Evolutionary conservation across 202 grass and related monocot species (phyloP), one percentile per base, ranked within the genome.

Genomic region (Eragrostis tef): DNA sequence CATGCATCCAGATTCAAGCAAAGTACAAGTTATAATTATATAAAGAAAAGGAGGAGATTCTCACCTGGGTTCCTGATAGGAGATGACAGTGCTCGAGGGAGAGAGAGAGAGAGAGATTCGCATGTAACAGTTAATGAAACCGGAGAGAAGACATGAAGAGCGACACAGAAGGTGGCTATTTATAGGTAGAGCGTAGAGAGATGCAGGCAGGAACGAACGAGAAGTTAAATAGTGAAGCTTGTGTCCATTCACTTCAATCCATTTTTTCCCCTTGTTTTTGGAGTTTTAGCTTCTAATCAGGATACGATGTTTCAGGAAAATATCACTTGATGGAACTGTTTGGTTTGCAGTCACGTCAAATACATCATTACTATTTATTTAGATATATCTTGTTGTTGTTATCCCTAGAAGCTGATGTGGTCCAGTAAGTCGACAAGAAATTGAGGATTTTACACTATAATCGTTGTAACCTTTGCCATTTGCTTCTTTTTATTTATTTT

Each of bases 171-270:
- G 24, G 44, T 58, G 46, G 15, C 13, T 6, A 54, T 72, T 27
- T 50, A 63, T 59, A 75, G 71, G 13, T 9, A 86, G 47, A 31
- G 66, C 60, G 13, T 9, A 86, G 47, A 31, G 66, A 79, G 16
- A 47, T 16, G 48, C 6, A 25, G 46, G 14, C 13, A 41, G 19
- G 16, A 10, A 27, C 29, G 48, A 69, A n/a, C 1, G 7, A 46
- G 15, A 39, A 54, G 5, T 6, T 51, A 34, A 34, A 34, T n/a
- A 77, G 22, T 5, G 9, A 43, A 17, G 44, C 1, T 64, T 21
- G 1, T 70, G 21, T 65, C 31, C 73, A 25, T 39, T 17, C 0
- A 16, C 20, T 74, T 54, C 57, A 16, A 34, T 34, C n/a, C n/a
- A 34, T 31, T 8, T 5, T 64, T 64, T 39, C 26, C 36, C 19